Base-by-base conservation (phyloP, 768 basidiomycete species). In the Psilocybe azurescens region DNA sequence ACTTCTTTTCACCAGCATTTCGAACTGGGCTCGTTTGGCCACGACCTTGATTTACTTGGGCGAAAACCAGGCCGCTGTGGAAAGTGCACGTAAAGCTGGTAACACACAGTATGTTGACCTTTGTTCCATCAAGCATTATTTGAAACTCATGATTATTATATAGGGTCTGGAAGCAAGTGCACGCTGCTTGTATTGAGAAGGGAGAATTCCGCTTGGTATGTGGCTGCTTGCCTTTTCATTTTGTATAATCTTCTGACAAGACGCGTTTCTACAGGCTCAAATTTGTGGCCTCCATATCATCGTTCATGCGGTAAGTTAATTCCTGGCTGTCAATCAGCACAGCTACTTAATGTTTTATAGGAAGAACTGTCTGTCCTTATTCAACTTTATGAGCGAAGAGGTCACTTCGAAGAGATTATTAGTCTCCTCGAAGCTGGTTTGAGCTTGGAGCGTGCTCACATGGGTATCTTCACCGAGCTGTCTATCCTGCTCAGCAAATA, bases 131-230 rank as follows among this genome's bases (percentile, higher is more conserved):
- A 6, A 46, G 10, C 11, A 39, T 54, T 5, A 28, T 47, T 32
- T 56, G 24, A 24, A 24, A 33, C 56, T 71, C 49, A 70, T 24
- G 24, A 0, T 63, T 47, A 56, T 29, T 14, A 1, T 50, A 0
- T 58, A 94, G 93, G 78, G 97, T 99, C n/a, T 99, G 97, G 97
- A 99, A 98, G 77, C 97, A 99, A 74, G 97, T 99, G 54, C 97
- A 99, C 67, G 92, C 95, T 24, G 97, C 97, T 44, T 99, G 97
- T 78, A 90, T 99, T 60, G 97, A 97, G 80, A 99, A 99, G 82
- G 80, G 85, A 58, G 97, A 99, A 74, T 99, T 99, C 87, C 91
- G 95, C 62, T 75, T 99, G 75, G 89, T 88, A 56, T 28, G 82
- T 76, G 9, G 46, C 46, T 18, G 13, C 14, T 11, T 32, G 28